Percentiles rank a stretch among this genome's conserved stretches.
Conservation (phyloP, 495 filamentous ascomycete genomes). For the Penicillium cataractarum region DNA sequence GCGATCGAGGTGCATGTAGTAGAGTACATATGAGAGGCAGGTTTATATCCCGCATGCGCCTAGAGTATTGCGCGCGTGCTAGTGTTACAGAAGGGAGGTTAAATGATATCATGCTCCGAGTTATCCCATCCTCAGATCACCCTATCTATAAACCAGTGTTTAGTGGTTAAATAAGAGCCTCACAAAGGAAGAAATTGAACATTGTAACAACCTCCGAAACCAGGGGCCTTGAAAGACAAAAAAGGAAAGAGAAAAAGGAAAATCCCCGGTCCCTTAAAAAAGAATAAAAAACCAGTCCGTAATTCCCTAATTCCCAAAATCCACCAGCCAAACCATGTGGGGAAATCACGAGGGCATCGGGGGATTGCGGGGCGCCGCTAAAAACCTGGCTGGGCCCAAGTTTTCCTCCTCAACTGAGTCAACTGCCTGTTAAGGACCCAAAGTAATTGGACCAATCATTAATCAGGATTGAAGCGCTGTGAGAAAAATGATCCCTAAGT, state of each 20-base stretch:
- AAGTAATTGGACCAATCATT: not conserved
- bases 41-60: not conserved
- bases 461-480: not conserved
- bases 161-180: too few species aligned
- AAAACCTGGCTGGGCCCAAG: not conserved
- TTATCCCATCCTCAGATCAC: not conserved
- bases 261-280: not conserved
- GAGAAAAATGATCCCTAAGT: too few species aligned
- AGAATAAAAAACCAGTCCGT: not conserved
- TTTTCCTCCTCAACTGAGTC: not conserved
- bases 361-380: constrained; percentile 15
- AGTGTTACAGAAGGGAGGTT: not conserved
- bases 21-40: not conserved
- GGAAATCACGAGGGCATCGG: constrained; percentile 16
- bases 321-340: constrained; percentile 3
- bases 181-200: too few species aligned
- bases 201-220: not conserved
- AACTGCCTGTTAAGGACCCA: not conserved
- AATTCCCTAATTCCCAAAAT: not conserved
- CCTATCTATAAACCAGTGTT: not conserved
- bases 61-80: not conserved
- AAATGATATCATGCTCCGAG: not conserved
- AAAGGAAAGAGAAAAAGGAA: not conserved
- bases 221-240: not conserved
- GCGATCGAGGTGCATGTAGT: too few species aligned